These are phyloP conservation scores for Clavaria fumosa DNA, from an alignment of 768 basidiomycete species.

Conservation along the genomic window DNA sequence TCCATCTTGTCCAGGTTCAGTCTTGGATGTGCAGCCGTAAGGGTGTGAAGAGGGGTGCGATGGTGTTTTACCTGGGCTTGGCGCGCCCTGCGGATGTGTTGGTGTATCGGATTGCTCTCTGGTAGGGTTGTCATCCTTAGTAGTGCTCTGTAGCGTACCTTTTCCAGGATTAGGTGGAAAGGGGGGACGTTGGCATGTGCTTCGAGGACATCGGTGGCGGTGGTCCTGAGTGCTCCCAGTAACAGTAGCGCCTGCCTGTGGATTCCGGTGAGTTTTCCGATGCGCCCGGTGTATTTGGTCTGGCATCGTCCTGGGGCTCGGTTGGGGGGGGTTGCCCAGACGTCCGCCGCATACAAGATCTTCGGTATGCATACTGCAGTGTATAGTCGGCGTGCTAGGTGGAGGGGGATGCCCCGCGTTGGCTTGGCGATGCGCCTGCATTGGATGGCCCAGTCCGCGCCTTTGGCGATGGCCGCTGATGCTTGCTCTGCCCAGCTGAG, in stretches of 20 bases:
- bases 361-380: not conserved
- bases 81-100: slow-evolving; percentile 3
- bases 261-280: too few species aligned
- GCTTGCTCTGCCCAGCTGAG: slow-evolving; percentile 15
- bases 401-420: slow-evolving; percentile 1
- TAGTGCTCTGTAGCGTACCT: slow-evolving; percentile 9
- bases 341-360: slow-evolving; percentile 2
- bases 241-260: too few species aligned
- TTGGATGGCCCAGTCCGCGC: slow-evolving; percentile 8
- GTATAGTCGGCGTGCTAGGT: not conserved
- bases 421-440: slow-evolving; percentile 5
- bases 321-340: slow-evolving; percentile 1
- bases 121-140: slow-evolving; percentile 13
- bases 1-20: too few species aligned
- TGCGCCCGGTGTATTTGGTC: too few species aligned
- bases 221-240: slow-evolving; percentile 13
- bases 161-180: slow-evolving; percentile 10
- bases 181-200: slow-evolving; percentile 13
- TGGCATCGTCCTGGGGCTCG: too few species aligned
- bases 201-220: slow-evolving; percentile 12
- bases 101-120: slow-evolving; percentile 12
- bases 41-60: too few species aligned
- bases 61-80: too few species aligned
- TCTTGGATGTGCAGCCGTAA: too few species aligned
- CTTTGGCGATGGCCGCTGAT: slow-evolving; percentile 9